phyloP scores from a whole-genome alignment of 345 rosid genomes.

The Eucalyptus curtisii region DNA sequence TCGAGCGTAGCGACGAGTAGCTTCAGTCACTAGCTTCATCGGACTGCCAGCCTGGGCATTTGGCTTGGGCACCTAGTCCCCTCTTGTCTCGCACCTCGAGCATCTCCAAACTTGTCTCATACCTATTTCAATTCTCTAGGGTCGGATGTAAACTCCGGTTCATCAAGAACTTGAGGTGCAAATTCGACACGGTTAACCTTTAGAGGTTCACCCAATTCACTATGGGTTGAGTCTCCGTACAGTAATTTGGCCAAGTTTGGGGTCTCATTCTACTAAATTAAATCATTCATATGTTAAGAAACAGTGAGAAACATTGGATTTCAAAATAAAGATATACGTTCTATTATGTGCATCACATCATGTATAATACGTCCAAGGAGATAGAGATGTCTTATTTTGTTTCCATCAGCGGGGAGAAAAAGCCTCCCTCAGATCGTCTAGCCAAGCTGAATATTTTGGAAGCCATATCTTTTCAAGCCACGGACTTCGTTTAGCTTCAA shows the following conservation, averaged over 20 bases:
- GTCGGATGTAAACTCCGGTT: not conserved
- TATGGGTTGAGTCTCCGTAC: not conserved
- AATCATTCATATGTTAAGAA: not conserved
- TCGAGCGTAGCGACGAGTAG: not conserved
- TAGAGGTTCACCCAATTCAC: not conserved
- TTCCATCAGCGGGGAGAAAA: not conserved
- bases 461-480: not conserved
- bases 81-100: not conserved
- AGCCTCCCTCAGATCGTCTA: not conserved
- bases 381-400: not conserved
- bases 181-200: not conserved
- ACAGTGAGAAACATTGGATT: not conserved
- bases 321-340: not conserved
- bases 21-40: not conserved
- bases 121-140: not conserved
- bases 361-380: not conserved
- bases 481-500: not conserved
- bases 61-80: not conserved
- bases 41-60: no score
- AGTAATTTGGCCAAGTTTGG: not conserved
- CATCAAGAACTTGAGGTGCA: not conserved
- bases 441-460: not conserved
- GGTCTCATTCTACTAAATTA: not conserved
- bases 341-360: not conserved
- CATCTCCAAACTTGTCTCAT: not conserved